Conservation (phyloP, 768 basidiomycete genomes). For the Candolleomyces eurysporus region DNA sequence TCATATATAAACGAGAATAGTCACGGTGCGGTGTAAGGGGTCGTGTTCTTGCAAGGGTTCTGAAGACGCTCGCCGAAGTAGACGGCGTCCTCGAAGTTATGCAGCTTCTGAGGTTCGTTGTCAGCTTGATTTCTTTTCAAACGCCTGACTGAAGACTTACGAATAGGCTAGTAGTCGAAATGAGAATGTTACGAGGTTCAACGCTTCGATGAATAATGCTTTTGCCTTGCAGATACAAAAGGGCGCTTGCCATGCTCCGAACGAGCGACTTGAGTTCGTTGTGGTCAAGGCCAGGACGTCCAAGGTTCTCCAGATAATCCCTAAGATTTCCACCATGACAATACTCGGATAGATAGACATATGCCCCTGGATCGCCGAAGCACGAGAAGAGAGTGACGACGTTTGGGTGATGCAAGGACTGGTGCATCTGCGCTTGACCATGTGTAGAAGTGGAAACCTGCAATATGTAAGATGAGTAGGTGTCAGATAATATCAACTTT, state of each 20-base stretch:
- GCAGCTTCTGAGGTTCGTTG: slow-evolving; percentile 38
- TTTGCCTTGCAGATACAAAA: slow-evolving; percentile 42
- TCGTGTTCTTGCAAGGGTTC: neutral
- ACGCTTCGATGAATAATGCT: slow-evolving; percentile 45
- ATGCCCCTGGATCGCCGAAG: slow-evolving; percentile 29
- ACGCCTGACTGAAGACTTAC: slow-evolving; percentile 26
- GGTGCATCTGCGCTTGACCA: slow-evolving; percentile 29
- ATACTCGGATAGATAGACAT: slow-evolving; percentile 44
- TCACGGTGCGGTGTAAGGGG: slow-evolving; percentile 40
- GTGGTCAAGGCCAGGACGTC: slow-evolving; percentile 25
- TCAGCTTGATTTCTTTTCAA: neutral
- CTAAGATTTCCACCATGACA: slow-evolving; percentile 40
- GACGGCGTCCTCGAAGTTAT: slow-evolving; percentile 38
- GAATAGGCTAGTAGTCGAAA: slow-evolving; percentile 36
- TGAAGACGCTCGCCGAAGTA: slow-evolving; percentile 19
- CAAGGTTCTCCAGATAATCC: slow-evolving; percentile 24
- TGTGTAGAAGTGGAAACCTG: slow-evolving; percentile 1
- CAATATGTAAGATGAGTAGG: neutral
- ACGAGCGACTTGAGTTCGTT: slow-evolving; percentile 35
- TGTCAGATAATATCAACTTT: neutral
- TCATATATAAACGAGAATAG: slow-evolving; percentile 5
- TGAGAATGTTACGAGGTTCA: slow-evolving; percentile 34
- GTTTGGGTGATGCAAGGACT: slow-evolving; percentile 46
- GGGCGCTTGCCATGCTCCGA: slow-evolving; percentile 38
- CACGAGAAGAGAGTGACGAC: slow-evolving; percentile 45